These are phyloP conservation scores for Elymus sibiricus DNA, from an alignment of 176 grass and related monocot genomes.

Conservation along the genomic window DNA sequence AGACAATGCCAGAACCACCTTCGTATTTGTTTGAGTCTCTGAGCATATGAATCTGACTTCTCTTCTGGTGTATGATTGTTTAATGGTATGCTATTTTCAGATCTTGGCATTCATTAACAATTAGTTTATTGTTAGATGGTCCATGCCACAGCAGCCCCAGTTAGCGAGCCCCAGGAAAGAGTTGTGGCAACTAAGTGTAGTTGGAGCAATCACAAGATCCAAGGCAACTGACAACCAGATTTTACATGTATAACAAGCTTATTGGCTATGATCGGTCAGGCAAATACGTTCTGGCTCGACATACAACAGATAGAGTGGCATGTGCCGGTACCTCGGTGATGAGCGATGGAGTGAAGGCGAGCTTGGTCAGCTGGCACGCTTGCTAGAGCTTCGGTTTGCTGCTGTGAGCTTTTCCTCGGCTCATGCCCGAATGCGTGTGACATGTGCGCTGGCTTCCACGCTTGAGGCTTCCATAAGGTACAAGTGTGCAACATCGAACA, in stretches of 20 bases:
- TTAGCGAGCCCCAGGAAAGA: background rate
- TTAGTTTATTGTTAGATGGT: constrained; percentile 8
- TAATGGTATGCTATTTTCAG: constrained; percentile 8
- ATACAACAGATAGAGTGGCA: background rate
- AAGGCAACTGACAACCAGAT: constrained; percentile 2
- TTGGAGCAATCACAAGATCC: background rate
- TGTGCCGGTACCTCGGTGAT: background rate
- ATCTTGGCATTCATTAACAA: background rate
- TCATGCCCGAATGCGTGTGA: background rate
- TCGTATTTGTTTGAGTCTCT: constrained; percentile 17
- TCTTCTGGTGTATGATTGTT: constrained; percentile 1
- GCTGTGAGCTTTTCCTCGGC: background rate
- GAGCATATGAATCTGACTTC: background rate
- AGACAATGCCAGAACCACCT: background rate
- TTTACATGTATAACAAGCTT: background rate
- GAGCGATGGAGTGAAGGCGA: background rate
- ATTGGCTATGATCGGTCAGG: background rate
- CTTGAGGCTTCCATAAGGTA: background rate
- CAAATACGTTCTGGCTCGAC: background rate
- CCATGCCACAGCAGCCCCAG: background rate
- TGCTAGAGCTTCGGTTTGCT: background rate
- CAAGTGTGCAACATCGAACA: background rate
- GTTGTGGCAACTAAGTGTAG: background rate
- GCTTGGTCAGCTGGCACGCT: background rate
- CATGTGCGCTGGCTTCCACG: background rate